Evolutionary conservation across 805 yeast genomes (phyloP).

Genomic region (Metschnikowia orientalis): DNA sequence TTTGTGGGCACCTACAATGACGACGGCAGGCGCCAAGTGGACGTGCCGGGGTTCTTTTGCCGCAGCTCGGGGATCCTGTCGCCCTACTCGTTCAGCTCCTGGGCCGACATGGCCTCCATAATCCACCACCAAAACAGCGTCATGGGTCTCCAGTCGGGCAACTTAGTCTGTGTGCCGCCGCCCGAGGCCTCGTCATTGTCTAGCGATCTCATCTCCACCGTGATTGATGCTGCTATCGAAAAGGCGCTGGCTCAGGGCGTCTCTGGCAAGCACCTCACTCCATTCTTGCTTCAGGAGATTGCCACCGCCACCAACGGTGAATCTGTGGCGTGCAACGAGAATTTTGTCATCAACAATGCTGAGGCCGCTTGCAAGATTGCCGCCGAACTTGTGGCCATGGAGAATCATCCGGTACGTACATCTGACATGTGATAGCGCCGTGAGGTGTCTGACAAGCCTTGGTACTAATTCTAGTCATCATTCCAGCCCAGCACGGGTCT

Average conservation of each 20-base stretch:
- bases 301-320: conserved; percentile 65
- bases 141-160: conserved; percentile 61
- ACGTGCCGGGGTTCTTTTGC: conserved; percentile 79
- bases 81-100: conserved; percentile 57
- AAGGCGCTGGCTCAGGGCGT: conserved; percentile 54
- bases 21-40: conserved; percentile 35
- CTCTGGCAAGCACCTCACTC: conserved; percentile 73
- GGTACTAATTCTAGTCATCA: too few relatives aligned
- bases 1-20: conserved; percentile 69
- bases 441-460: too few relatives aligned
- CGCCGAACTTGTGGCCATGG: conserved; percentile 31
- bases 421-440: too few relatives aligned
- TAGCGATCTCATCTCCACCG: conserved; percentile 44
- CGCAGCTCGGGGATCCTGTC: conserved; percentile 70
- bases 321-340: conserved; percentile 66
- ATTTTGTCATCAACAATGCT: conserved; percentile 77
- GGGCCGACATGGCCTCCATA: conserved; percentile 58
- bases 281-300: conserved; percentile 63
- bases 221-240: conserved; percentile 54
- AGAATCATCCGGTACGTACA: too few relatives aligned
- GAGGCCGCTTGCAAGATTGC: conserved; percentile 66
- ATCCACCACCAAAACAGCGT: conserved; percentile 41
- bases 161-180: conserved; percentile 78
- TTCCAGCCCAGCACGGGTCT: too few relatives aligned
- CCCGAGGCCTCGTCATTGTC: conserved; percentile 60